Base-by-base conservation (phyloP, 2,329 filamentous ascomycete species). In the Sclerotinia sclerotiorum region DNA sequence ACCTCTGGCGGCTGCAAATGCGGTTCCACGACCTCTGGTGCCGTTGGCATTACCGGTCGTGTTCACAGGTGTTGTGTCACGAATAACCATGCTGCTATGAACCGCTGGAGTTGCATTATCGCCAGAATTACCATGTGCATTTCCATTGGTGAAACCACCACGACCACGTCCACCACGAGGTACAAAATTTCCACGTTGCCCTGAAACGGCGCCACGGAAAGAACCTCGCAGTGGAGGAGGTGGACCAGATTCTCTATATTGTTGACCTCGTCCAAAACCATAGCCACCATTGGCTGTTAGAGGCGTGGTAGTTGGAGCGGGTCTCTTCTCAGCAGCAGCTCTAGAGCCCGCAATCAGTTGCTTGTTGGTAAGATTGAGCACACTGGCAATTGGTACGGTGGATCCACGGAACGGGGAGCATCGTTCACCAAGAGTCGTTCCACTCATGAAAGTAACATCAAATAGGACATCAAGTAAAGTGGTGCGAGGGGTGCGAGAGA, bases 381-480 rank as follows among this genome's bases (percentile, higher is more conserved):
- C 93, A 0, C 92, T 91, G n/a, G 91, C 90, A 8, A 90, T 87
- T 2, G 93, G 88, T 5, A 99, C 93, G 0, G 95, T 97, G 78
- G 95, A 94, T 65, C 95, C 95, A 48, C 94, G 88, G 87, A 99
- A 99, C 49, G 92, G 89, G 35, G 93, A 93, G 77, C 94, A 97
- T 69, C 95, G 90, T 68, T 94, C 93, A 69, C 92, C 91, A 21
- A 99, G 85, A 0, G 92, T 95, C 1, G 94, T 97, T 71, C 95
- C 95, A 76, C 93, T 97, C 94, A 99, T 98, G 80, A 99, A 99
- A 0, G 93, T 91, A 17, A 88, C 87, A 78, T 99, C 96, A 80
- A 97, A 99, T 10, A 99, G 89, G 68, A 98, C 87, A 78, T 99
- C 95, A 49, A 99, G 84, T 69, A 97, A 84, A 58, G 92, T 87